These are phyloP conservation scores for Celoporthe dispersa DNA, from an alignment of 2,329 filamentous ascomycete genomes.

Conservation along the genomic window DNA sequence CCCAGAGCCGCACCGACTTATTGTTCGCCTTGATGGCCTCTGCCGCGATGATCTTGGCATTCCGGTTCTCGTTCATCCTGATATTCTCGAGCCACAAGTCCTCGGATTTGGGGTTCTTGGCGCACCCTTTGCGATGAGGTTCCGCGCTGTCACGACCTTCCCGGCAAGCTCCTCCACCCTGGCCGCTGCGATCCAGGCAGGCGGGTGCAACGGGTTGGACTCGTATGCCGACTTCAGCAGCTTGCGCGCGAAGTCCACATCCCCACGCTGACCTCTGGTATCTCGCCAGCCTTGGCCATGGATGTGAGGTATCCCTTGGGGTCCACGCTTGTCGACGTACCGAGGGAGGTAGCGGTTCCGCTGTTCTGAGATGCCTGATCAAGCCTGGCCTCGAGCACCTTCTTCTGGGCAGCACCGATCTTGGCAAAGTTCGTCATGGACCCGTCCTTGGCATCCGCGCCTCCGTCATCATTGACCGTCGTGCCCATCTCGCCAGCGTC, in stretches of 20 bases:
- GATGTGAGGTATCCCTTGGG: constrained; percentile 96
- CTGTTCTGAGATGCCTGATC: constrained; percentile 82
- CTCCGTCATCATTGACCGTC: constrained; percentile 78
- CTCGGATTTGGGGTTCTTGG: constrained; percentile 90
- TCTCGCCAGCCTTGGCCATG: constrained; percentile 79
- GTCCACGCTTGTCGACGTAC: constrained; percentile 89
- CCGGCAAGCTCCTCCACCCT: constrained; percentile 91
- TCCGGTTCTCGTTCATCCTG: constrained; percentile 85
- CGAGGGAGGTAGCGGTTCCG: constrained; percentile 68
- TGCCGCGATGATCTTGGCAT: constrained; percentile 93
- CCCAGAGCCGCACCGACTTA: constrained; percentile 86
- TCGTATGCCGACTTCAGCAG: constrained; percentile 96
- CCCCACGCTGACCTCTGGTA: constrained; percentile 83
- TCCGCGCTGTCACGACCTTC: constrained; percentile 86
- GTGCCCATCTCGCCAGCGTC: constrained; percentile 83
- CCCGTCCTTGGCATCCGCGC: constrained; percentile 67
- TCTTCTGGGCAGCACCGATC: constrained; percentile 94
- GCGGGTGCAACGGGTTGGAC: constrained; percentile 92
- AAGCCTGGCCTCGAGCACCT: constrained; percentile 90
- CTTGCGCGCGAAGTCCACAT: constrained; percentile 91
- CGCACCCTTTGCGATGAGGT: constrained; percentile 83
- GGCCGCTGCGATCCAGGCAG: constrained; percentile 94
- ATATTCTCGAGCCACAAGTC: constrained; percentile 98
- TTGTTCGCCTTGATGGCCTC: constrained; percentile 92
- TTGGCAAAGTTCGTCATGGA: constrained; percentile 98